These are phyloP conservation scores for Amoeboradix gromovi DNA, from an alignment of 371 early-diverging fungal species.

Conservation along the genomic window DNA sequence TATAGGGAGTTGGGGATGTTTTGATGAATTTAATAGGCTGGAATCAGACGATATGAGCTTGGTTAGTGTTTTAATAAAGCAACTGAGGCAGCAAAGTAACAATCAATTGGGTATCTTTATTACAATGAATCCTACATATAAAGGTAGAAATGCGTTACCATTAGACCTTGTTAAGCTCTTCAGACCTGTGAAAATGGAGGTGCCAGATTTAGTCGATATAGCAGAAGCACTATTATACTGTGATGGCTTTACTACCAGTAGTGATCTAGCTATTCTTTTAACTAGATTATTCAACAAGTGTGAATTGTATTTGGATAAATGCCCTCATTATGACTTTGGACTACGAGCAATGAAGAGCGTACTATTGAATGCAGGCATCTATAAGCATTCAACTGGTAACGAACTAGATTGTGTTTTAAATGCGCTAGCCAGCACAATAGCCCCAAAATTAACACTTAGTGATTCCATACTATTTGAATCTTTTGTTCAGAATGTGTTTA, in stretches of 20 bases:
- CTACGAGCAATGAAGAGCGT: conserved; percentile 95
- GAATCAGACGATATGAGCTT: conserved; percentile 89
- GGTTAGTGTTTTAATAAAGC: conserved; percentile 91
- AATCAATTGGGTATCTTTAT: conserved; percentile 63
- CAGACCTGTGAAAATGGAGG: conserved; percentile 90
- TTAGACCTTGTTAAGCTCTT: conserved; percentile 94
- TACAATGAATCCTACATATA: conserved; percentile 98
- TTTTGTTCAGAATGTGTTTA: background rate
- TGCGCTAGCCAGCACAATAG: conserved; percentile 78
- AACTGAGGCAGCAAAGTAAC: conserved; percentile 5
- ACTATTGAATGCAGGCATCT: conserved; percentile 59
- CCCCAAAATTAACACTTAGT: conserved; percentile 80
- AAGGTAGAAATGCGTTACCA: conserved; percentile 88
- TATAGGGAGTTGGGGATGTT: conserved; percentile 96
- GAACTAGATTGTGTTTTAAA: conserved; percentile 68
- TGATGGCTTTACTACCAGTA: conserved; percentile 86
- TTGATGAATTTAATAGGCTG: conserved; percentile 97
- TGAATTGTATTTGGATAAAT: conserved; percentile 64
- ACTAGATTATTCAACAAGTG: conserved; percentile 86
- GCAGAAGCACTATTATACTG: conserved; percentile 32
- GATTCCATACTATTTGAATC: background rate
- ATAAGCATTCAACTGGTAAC: conserved; percentile 37
- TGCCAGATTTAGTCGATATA: conserved; percentile 83
- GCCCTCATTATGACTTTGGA: conserved; percentile 96
- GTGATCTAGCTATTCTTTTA: conserved; percentile 67